Evolutionary conservation across 2,329 filamentous ascomycete genomes (phyloP).

Genomic region (Sclerotinia sclerotiorum): DNA sequence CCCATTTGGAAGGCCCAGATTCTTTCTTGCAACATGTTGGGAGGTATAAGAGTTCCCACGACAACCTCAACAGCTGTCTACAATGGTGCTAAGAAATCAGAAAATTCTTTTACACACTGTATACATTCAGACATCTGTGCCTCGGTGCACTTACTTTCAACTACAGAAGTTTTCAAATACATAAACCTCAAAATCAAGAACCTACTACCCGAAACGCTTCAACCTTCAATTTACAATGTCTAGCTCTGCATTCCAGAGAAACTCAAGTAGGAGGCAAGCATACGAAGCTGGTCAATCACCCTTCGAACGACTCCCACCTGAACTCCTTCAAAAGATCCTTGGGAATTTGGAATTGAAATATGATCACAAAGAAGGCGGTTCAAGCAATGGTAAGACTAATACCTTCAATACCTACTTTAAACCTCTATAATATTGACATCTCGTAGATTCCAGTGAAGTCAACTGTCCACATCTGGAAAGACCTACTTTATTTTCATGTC

Average conservation of each 20-base stretch:
- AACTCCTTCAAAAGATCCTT: slow-evolving; percentile 62
- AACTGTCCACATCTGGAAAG: slow-evolving; percentile 55
- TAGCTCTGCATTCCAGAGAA: neutral
- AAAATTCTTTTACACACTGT: neutral
- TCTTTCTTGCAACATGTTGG: neutral
- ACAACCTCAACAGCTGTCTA: neutral
- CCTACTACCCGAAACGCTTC: neutral
- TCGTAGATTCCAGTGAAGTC: neutral
- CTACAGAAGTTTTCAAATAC: neutral
- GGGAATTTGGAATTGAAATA: slow-evolving; percentile 6
- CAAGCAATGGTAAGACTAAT: neutral
- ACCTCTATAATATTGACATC: neutral
- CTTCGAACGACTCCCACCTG: slow-evolving; percentile 65
- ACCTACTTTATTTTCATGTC: slow-evolving; percentile 69
- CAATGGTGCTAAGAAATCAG: neutral
- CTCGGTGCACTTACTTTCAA: neutral
- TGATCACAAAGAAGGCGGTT: slow-evolving; percentile 4
- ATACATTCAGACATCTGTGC: neutral
- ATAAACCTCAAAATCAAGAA: neutral
- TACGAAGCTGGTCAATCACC: slow-evolving; percentile 43
- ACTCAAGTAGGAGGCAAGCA: neutral
- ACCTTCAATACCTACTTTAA: neutral
- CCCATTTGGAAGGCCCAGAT: neutral
- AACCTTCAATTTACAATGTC: neutral
- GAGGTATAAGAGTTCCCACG: slow-evolving; percentile 16